Evolutionary conservation across 177 flowering plant genomes (phyloP), one percentile per base, ranked within the genome.

Genomic region (Vitis hybrid): DNA sequence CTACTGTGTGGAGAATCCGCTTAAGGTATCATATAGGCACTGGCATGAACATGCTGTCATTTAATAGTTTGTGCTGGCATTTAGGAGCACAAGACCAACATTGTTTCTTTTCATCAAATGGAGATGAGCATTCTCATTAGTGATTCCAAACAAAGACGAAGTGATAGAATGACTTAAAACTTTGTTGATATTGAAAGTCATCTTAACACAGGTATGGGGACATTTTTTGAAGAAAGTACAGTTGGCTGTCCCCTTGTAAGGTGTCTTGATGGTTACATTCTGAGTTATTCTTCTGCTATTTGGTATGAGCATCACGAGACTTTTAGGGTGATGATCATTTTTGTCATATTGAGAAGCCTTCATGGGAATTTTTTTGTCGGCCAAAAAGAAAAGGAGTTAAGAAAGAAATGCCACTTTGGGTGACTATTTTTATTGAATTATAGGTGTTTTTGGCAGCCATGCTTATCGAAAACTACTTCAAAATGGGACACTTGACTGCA

Each of bases 1-100:
- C 92, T 56, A 96, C 99, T 72, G 94, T 91, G 56, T 75, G 83
- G 76, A 89, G 97, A 72, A 87, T 92, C 73, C 96, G 92, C 61
- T 75, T 92, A 74, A 93, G 99, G 99, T 92, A 81, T 12, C 50
- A 26, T 49, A 13, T 51, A 3, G 15, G 9, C 19, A 5, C 31
- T 60, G 55, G 18, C 64, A 5, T 45, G 50, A 18, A 68, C 26
- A 51, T 66, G 52, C 49, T 66, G 11, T 66, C 56, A n/a, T 67
- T 18, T 48, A 57, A 8, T 11, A 55, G 10, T 2, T 55, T 52
- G 14, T 10, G 19, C 22, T 39, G 16, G 26, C 26, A 22, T 22
- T 22, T 22, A 22, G 26, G 26, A 22, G 26, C 26, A 22, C 26
- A 22, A 22, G 26, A 22, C 26, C 26, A 22, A 22, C 26, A 22